A percentile compares a stretch with the other conserved stretches of the same genome.
Conservation (phyloP, 148 eudicot species). For the Bassia scoparia region DNA sequence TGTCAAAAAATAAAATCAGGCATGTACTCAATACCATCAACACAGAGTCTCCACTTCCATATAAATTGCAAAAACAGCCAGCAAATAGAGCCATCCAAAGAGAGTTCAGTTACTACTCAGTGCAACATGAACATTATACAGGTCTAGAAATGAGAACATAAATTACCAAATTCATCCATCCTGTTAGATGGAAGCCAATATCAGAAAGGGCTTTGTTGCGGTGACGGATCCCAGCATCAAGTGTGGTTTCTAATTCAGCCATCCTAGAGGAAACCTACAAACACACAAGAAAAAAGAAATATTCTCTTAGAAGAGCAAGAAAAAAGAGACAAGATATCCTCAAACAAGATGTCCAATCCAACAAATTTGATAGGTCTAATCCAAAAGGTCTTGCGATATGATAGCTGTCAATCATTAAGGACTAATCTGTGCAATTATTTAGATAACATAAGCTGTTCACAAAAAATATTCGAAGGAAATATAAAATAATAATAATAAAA, state of each 20-base stretch:
- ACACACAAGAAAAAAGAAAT: neutral
- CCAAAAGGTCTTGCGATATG: neutral
- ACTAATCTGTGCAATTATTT: neutral
- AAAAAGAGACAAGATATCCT: neutral
- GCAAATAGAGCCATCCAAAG: neutral
- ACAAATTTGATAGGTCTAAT: neutral
- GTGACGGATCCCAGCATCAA: slow-evolving; percentile 89
- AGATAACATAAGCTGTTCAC: no score
- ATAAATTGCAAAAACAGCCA: slow-evolving; percentile 1
- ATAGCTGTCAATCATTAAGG: neutral
- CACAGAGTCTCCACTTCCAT: neutral
- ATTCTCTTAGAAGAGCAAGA: neutral
- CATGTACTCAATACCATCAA: slow-evolving; percentile 6
- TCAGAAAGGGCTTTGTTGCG: slow-evolving; percentile 72
- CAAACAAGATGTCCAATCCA: neutral
- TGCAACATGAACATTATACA: slow-evolving; percentile 4
- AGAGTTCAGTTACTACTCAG: slow-evolving; percentile 10
- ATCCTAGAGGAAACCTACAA: slow-evolving; percentile 88
- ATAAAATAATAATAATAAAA: no score
- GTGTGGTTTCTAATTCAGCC: slow-evolving; percentile 86
- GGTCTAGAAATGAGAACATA: slow-evolving; percentile 8
- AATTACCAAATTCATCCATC: slow-evolving; percentile 83
- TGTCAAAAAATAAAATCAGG: neutral
- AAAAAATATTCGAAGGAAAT: no score
- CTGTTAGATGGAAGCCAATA: slow-evolving; percentile 63